Evolutionary conservation across 495 filamentous ascomycete species (phyloP).

Genomic region (Gamarada debralockiae): DNA sequence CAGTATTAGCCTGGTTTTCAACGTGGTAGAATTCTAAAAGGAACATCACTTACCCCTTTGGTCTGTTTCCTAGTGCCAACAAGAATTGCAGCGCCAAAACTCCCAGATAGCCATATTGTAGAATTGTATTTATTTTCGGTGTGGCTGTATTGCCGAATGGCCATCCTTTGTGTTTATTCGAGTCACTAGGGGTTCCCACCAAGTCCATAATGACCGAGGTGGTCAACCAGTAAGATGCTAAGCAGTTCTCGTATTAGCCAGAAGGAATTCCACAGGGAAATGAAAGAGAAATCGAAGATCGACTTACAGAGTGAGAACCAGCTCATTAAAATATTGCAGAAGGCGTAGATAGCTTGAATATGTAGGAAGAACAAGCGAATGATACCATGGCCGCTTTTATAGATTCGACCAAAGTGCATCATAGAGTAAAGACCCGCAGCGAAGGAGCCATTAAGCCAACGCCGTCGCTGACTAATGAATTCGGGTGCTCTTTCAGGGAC

Average conservation of each 20-base stretch:
- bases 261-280: not conserved
- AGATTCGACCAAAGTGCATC: conserved; percentile 86
- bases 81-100: conserved; percentile 92
- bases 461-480: conserved; percentile 87
- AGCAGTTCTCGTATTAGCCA: conserved; percentile 49
- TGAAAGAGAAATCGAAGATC: not conserved
- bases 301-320: conserved; percentile 68
- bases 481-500: conserved; percentile 87
- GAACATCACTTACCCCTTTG: conserved; percentile 87
- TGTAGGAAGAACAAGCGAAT: conserved; percentile 82
- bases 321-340: conserved; percentile 81
- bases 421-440: conserved; percentile 95
- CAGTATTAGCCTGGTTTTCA: not conserved
- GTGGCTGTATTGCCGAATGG: conserved; percentile 83
- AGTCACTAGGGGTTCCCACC: conserved; percentile 67
- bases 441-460: conserved; percentile 97
- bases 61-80: conserved; percentile 89
- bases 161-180: conserved; percentile 66
- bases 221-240: conserved; percentile 96
- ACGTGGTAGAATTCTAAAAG: conserved; percentile 50
- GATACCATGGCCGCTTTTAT: conserved; percentile 84
- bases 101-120: conserved; percentile 78
- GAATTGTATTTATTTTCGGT: conserved; percentile 73
- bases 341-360: conserved; percentile 90
- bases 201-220: conserved; percentile 58